These are phyloP conservation scores for Parasitella parasitica DNA, from an alignment of 371 early-diverging fungal genomes.

Conservation along the genomic window DNA sequence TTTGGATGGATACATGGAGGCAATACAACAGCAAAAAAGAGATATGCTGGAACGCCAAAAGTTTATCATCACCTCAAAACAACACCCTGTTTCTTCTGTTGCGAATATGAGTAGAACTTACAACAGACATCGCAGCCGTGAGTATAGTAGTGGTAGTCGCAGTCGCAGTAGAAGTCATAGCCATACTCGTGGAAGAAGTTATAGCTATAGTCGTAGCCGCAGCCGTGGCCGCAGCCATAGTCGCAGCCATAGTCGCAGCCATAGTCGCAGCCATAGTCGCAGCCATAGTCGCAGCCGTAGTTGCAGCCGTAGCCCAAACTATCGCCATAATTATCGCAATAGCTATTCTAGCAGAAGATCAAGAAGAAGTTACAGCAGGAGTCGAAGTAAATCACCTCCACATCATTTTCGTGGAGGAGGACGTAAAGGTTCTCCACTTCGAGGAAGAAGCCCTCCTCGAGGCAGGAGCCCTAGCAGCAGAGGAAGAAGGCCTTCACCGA, in stretches of 20 bases:
- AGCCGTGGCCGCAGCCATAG: slow-evolving; percentile 2
- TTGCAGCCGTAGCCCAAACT: slow-evolving; percentile 8
- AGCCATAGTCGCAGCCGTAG: background rate
- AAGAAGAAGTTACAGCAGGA: background rate
- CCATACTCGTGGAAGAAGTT: slow-evolving; percentile 4
- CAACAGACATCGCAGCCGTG: slow-evolving; percentile 1
- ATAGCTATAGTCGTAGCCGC: background rate
- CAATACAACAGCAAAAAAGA: slow-evolving; percentile 8
- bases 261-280: background rate
- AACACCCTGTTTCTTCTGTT: background rate
- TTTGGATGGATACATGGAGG: slow-evolving; percentile 40
- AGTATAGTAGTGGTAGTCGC: slow-evolving; percentile 4
- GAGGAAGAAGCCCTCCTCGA: slow-evolving; percentile 13
- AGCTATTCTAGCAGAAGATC: slow-evolving; percentile 2
- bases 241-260: slow-evolving; percentile 9
- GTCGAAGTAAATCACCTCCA: slow-evolving; percentile 13
- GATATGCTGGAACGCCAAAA: background rate
- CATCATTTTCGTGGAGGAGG: background rate
- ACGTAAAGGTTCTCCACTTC: background rate
- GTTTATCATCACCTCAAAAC: background rate
- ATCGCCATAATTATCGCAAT: slow-evolving; percentile 7
- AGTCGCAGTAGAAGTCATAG: background rate
- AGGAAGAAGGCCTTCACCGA: slow-evolving; percentile 13
- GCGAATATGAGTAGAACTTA: background rate
- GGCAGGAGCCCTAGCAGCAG: slow-evolving; percentile 3